A percentile compares a stretch with the other conserved stretches of the same genome.
Evolutionary conservation across 2,329 filamentous ascomycete genomes (phyloP).

Genomic region (Penicillium sp.): DNA sequence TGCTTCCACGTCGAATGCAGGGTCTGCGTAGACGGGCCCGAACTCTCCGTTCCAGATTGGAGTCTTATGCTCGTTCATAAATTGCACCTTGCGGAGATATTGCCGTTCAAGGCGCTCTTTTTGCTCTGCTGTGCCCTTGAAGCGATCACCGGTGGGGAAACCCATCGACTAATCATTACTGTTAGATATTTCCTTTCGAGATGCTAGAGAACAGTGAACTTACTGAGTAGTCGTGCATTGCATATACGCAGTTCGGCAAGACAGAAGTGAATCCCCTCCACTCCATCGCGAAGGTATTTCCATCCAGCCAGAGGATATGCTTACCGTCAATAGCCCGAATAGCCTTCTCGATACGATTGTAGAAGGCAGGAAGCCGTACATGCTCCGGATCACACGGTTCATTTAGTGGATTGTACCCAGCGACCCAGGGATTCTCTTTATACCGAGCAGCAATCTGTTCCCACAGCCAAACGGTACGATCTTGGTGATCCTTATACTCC

Average conservation of each 20-base stretch:
- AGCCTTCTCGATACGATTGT: constrained; percentile 51
- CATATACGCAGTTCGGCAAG: constrained; percentile 52
- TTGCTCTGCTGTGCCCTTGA: constrained; percentile 48
- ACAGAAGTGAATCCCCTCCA: constrained; percentile 50
- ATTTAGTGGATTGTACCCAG: constrained; percentile 59
- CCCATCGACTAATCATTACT: constrained; percentile 38
- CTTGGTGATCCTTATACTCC: constrained; percentile 57
- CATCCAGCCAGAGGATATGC: constrained; percentile 52
- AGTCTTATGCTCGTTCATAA: constrained; percentile 48
- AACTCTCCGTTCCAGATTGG: constrained; percentile 62
- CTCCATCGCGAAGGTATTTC: constrained; percentile 52
- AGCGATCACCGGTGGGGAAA: constrained; percentile 47
- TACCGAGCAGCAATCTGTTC: constrained; percentile 52
- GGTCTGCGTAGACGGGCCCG: constrained; percentile 46
- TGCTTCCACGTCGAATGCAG: constrained; percentile 33
- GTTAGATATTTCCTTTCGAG: background rate
- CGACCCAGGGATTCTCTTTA: constrained; percentile 52
- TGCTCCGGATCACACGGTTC: constrained; percentile 56
- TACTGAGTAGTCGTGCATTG: constrained; percentile 50
- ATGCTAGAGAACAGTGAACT: background rate
- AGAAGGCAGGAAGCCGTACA: constrained; percentile 51
- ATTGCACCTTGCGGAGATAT: constrained; percentile 54
- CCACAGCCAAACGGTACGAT: constrained; percentile 56
- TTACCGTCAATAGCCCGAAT: constrained; percentile 53
- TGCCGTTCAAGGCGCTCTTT: constrained; percentile 46